Percentiles rank a stretch among this genome's conserved stretches.
phyloP scores from a whole-genome alignment of 306 rosid species.

The Abrus precatorius region DNA sequence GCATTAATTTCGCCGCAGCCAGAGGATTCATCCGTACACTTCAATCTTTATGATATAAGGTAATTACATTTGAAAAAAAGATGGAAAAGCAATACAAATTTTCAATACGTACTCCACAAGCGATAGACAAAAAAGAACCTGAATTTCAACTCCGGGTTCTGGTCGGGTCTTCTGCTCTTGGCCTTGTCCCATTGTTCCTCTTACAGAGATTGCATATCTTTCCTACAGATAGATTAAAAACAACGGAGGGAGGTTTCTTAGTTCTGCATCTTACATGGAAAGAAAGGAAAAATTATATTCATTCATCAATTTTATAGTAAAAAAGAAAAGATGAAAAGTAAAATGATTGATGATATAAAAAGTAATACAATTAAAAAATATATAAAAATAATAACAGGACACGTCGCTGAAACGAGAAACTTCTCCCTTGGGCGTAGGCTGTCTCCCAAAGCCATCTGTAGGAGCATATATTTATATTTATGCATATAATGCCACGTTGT shows the following conservation, averaged over 20 bases:
- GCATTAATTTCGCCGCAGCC: not conserved
- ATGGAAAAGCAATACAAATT: no score
- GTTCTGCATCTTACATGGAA: not conserved
- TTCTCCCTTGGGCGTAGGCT: not conserved
- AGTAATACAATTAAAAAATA: not conserved
- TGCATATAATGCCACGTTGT: conserved; percentile 10
- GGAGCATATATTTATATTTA: not conserved
- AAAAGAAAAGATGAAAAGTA: no score
- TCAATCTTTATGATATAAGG: not conserved
- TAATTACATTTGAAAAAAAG: not conserved
- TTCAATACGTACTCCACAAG: not conserved
- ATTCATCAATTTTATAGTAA: no score
- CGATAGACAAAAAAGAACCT: conserved; percentile 41
- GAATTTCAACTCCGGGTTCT: conserved; percentile 59
- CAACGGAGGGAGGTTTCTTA: not conserved
- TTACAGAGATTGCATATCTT: not conserved
- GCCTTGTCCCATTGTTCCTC: conserved; percentile 32
- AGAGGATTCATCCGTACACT: not conserved
- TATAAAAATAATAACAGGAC: not conserved
- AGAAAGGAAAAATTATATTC: no score
- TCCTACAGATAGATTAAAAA: not conserved
- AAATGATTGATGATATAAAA: no score
- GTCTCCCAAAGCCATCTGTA: not conserved
- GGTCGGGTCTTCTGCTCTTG: conserved; percentile 31
- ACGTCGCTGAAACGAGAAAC: conserved; percentile 22